Evolutionary conservation across 2,329 filamentous ascomycete species (phyloP), one percentile per base, ranked within the genome.

Genomic region (Fonsecaea monophora): DNA sequence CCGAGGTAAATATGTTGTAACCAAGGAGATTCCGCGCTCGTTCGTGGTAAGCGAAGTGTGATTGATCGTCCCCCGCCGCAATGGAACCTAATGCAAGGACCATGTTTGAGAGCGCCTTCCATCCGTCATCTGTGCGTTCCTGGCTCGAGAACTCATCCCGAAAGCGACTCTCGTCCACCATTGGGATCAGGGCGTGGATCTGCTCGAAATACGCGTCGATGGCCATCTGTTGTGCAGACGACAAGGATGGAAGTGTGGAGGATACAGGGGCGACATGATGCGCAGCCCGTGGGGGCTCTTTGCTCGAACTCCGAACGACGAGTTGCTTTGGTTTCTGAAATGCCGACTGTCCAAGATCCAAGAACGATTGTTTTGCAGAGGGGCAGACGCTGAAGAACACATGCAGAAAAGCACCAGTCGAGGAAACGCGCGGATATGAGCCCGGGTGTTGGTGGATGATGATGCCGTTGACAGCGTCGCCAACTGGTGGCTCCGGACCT

Each of bases 21-120:
- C 55, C 61, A 18, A 64, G 54, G 8, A 56, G 55, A 18, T 55
- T 13, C 25, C 45, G 54, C n/a, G 89, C 87, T 35, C 86, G 83
- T 70, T 85, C 85, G 77, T 90, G 92, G 78, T 89, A 92, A 69
- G 85, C 85, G 73, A 90, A 83, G 73, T 92, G 90, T 62, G 84
- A 87, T 70, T 86, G 86, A 74, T 91, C 89, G 40, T 82, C 79
- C 2, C 79, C 77, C 35, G 88, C 87, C 1, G 86, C 88, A 56
- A 92, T 87, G 72, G 87, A 90, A 13, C 90, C 90, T 79, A 92
- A 85, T 5, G 90, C 89, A 70, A 92, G 89, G 4, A 92, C 89
- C 81, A 91, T 91, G 75, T 92, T 92, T 25, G 92, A 80, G 4
- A 92, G 78, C 7, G 88, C 88, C 21, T 91, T 81, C 90, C 90